A percentile compares a stretch with the other conserved stretches of the same genome.
Evolutionary conservation across 306 rosid genomes (phyloP).

Genomic region (Erythrophleum fordii): DNA sequence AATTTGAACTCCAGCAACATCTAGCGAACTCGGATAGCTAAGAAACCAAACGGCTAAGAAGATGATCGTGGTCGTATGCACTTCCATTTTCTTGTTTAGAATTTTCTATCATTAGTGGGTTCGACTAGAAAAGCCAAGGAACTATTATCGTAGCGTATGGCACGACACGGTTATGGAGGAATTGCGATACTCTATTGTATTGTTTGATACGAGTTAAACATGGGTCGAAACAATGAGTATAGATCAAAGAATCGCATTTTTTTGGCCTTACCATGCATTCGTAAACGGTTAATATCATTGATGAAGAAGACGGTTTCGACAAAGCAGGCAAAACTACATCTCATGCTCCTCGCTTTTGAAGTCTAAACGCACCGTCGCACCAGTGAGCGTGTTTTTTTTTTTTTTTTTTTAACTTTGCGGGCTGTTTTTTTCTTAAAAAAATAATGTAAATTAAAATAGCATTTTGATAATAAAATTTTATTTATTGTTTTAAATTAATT

Average conservation of each 20-base stretch:
- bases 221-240: neutral
- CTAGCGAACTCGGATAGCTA: neutral
- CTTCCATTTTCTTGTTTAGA: conserved; percentile 25
- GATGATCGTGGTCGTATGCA: conserved; percentile 20
- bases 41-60: conserved; percentile 42
- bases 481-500: too few species aligned
- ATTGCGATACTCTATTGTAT: neutral
- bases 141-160: too few species aligned
- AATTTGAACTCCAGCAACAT: conserved; percentile 61
- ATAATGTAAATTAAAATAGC: too few species aligned
- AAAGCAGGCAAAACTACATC: neutral
- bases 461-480: too few species aligned
- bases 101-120: conserved; percentile 6
- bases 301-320: neutral
- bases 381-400: neutral
- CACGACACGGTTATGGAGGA: neutral
- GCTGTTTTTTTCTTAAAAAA: too few species aligned
- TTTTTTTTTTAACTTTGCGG: too few species aligned
- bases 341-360: neutral
- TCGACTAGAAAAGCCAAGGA: neutral
- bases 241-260: neutral
- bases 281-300: neutral
- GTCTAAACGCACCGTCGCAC: neutral
- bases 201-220: neutral
- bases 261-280: neutral